phyloP scores from a whole-genome alignment of 2,329 filamentous ascomycete species.

The Hysterium pulicare region DNA sequence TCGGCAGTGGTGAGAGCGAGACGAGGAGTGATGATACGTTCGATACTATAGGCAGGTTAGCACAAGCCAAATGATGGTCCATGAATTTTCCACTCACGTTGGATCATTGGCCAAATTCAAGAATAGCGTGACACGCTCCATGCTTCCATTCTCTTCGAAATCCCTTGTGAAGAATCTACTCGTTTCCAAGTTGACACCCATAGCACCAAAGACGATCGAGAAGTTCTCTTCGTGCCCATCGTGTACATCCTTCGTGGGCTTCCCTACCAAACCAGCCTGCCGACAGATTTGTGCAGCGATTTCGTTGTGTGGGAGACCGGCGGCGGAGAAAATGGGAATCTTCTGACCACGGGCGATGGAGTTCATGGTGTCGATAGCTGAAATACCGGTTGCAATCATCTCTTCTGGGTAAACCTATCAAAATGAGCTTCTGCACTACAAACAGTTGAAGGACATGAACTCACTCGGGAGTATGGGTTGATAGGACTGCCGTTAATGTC shows the following conservation, averaged over 20 bases:
- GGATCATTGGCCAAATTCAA: conserved; percentile 98
- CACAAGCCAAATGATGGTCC: too few species aligned
- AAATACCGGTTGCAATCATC: conserved; percentile 99
- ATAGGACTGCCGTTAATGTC: conserved; percentile 99
- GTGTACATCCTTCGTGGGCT: conserved; percentile 90
- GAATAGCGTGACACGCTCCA: conserved; percentile 97
- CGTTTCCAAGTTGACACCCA: conserved; percentile 99
- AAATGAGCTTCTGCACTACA: not conserved
- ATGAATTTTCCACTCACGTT: conserved; percentile 82
- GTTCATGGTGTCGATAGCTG: conserved; percentile 95
- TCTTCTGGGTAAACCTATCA: conserved; percentile 92
- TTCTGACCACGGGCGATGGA: conserved; percentile 96
- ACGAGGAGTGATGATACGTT: conserved; percentile 99
- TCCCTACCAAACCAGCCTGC: conserved; percentile 89
- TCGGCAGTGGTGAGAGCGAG: conserved; percentile 96
- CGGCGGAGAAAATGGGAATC: conserved; percentile 98
- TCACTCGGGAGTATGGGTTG: conserved; percentile 93
- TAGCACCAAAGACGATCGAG: conserved; percentile 98
- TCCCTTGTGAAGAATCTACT: conserved; percentile 97
- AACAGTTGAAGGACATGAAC: conserved; percentile 22
- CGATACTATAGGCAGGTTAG: conserved; percentile 62
- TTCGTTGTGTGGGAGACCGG: conserved; percentile 98
- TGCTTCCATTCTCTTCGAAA: conserved; percentile 97
- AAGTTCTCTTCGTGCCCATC: conserved; percentile 99
- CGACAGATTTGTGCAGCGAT: conserved; percentile 98